Conservation (phyloP, 768 basidiomycete species). For the Krasilnikovozyma curviuscula region DNA sequence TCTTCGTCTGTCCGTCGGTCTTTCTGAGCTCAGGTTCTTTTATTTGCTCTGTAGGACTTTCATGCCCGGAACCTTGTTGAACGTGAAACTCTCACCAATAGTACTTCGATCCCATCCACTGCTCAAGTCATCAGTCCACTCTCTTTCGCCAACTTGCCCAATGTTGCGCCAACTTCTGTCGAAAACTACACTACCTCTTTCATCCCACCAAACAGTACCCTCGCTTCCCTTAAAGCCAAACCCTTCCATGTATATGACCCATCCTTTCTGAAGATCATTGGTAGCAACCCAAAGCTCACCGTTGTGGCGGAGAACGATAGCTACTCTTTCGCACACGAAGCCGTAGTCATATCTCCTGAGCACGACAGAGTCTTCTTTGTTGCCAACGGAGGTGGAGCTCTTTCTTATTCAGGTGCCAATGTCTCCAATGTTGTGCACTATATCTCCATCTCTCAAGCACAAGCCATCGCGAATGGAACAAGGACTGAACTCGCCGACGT, state of each 20-base stretch:
- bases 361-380: slow-evolving; percentile 16
- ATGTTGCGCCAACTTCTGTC: not conserved
- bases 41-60: too few relatives aligned
- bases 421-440: not conserved
- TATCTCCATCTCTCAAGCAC: not conserved
- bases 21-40: too few relatives aligned
- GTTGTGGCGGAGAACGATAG: slow-evolving; percentile 41
- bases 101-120: not conserved
- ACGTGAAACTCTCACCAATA: too few relatives aligned
- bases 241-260: slow-evolving; percentile 38
- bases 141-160: not conserved
- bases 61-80: too few relatives aligned
- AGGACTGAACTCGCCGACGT: not conserved
- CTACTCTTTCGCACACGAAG: slow-evolving; percentile 62
- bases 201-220: slow-evolving; percentile 41
- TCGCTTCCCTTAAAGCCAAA: slow-evolving; percentile 30
- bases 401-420: too few relatives aligned
- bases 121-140: not conserved
- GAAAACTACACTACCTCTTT: slow-evolving; percentile 16
- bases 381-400: too few relatives aligned
- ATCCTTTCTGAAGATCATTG: slow-evolving; percentile 43
- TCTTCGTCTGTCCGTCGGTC: too few relatives aligned
- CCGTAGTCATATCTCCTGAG: slow-evolving; percentile 44
- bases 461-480: too few relatives aligned
- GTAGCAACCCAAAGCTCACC: slow-evolving; percentile 38